These are phyloP conservation scores for Phlegmacium glaucopus DNA, from an alignment of 768 basidiomycete genomes.

Conservation along the genomic window DNA sequence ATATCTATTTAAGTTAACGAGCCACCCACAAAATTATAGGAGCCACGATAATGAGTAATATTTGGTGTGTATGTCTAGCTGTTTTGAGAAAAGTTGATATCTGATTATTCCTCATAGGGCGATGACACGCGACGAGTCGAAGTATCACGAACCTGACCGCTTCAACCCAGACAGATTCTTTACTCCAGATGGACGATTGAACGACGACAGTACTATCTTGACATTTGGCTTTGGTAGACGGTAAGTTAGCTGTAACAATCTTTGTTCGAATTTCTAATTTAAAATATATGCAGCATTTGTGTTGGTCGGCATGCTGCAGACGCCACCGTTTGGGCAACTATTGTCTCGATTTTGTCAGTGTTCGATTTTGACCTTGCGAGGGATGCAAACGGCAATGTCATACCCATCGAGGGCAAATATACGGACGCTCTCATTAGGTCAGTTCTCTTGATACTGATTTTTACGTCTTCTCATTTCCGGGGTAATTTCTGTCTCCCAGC, in stretches of 20 bases:
- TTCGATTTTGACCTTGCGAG: background rate
- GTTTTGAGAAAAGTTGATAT: background rate
- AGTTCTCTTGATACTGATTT: background rate
- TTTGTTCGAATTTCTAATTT: background rate
- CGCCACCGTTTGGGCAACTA: conserved; percentile 1
- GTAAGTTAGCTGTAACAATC: background rate
- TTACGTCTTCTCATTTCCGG: background rate
- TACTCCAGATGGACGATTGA: conserved; percentile 1
- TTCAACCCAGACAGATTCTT: conserved; percentile 23
- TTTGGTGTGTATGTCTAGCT: background rate
- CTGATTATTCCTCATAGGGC: conserved; percentile 4
- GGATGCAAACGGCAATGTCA: conserved; percentile 7
- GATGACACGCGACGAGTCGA: conserved; percentile 14
- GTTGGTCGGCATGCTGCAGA: conserved; percentile 14
- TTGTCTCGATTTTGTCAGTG: background rate
- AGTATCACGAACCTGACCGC: conserved; percentile 14
- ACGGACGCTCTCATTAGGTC: background rate
- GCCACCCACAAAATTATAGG: background rate
- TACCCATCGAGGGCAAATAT: conserved; percentile 1
- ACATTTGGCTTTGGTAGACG: conserved; percentile 12
- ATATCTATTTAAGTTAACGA: background rate
- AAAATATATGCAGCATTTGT: conserved; percentile 7
- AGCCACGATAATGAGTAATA: background rate
- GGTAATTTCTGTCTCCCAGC: background rate
- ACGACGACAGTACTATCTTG: background rate